Conservation (phyloP, 106 monocot genomes). For the Apostasia shenzhenica region DNA sequence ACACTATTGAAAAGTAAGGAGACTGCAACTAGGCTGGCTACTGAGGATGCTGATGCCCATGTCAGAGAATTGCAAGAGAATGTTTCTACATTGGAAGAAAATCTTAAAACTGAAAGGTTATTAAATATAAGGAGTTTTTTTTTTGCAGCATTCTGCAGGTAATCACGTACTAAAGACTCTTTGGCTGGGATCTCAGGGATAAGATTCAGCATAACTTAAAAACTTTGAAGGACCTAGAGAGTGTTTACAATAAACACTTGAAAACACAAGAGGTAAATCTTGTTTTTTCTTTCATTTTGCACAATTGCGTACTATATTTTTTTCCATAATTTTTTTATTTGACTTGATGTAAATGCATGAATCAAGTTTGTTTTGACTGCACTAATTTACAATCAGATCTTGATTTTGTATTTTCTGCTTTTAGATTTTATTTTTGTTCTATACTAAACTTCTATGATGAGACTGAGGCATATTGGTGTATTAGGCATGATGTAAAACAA, state of each 20-base stretch:
- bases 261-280: constrained; percentile 78
- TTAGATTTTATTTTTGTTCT: too few relatives aligned
- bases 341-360: too few relatives aligned
- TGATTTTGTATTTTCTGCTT: too few relatives aligned
- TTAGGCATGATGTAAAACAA: too few relatives aligned
- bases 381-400: too few relatives aligned
- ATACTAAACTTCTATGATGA: too few relatives aligned
- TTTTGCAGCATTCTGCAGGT: not conserved
- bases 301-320: not conserved
- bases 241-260: constrained; percentile 56
- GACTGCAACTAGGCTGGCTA: constrained; percentile 71
- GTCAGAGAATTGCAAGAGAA: constrained; percentile 43
- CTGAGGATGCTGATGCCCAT: constrained; percentile 58
- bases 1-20: constrained; percentile 81
- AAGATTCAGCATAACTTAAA: constrained; percentile 57
- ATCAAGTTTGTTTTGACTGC: too few relatives aligned
- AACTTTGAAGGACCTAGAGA: constrained; percentile 65
- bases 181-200: constrained; percentile 25
- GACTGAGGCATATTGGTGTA: too few relatives aligned
- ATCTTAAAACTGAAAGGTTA: constrained; percentile 62
- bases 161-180: not conserved
- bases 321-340: not conserved
- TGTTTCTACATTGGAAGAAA: constrained; percentile 56
- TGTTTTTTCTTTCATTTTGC: not conserved
- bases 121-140: not conserved